Evolutionary conservation across 805 yeast genomes (phyloP), one percentile per base, ranked within the genome.

Genomic region (Ogataea trehaloabstinens): DNA sequence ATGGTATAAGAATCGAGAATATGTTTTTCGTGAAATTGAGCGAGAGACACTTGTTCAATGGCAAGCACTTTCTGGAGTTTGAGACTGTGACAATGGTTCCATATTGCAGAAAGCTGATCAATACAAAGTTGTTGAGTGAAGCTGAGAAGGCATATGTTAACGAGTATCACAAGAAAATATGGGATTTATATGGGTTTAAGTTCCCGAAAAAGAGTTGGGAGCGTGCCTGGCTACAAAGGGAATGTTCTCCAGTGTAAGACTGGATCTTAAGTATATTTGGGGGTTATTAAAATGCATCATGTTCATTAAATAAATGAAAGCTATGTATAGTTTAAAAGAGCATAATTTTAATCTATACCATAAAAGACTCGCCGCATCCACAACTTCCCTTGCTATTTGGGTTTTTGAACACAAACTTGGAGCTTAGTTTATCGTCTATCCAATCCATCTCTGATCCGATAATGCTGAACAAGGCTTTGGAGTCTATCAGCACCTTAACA

Each of bases 401-500:
- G 63, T 93, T 93, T 59, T 76, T 83, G 72, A 93, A 93, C 15
- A 93, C 88, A 60, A 93, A 93, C 55, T 95, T 77, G 11, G 93
- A 81, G 22, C 89, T 76, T 46, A 93, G 70, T 61, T 88, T 90
- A 56, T 93, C 96, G 57, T 93, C 98, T 34, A 87, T 71, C 96
- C 96, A 93, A 64, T 93, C 99, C 99, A 93, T 93, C 64, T 90
- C 95, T 5, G 95, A 84, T 1, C 99, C 99, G 42, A 93, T 95
- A 31, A 93, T 90, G 51, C 95, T 83, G 63, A 93, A 90, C 38
- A 93, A 71, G 0, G 99, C 99, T 63, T 93, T 93, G 19, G 98
- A 91, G 61, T 93, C 99, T 32, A 93, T 87, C 39, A 90, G 72
- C 2, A 93, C 95, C 60, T 80, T 85, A 28, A 93, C 95, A 24